Evolutionary conservation across 1,139 yeast species (phyloP), one percentile per base, ranked within the genome.

Genomic region (Hyphopichia khmerensis): DNA sequence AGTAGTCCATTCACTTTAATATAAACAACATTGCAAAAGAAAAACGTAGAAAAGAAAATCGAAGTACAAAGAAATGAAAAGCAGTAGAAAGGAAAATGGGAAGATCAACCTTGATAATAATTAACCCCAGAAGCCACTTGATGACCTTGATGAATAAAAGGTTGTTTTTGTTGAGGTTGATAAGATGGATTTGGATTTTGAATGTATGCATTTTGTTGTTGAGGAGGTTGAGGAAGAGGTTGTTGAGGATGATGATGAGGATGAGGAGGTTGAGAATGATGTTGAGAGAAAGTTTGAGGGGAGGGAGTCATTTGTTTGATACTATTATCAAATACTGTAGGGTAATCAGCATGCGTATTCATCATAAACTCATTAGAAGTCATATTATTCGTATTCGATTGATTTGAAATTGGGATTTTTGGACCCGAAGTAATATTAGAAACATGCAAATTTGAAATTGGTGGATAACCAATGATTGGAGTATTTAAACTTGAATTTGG

Each of bases 281-380:
- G 27, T n/a, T 13, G 17, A 6, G 11, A 7, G 14, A 33, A n/a
- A 7, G 14, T 11, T 14, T 17, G 35, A 17, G 35, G 35, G 3
- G 35, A 14, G 9, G 36, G 36, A 11, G 26, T 33, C 36, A 33
- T 33, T 3, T 14, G 15, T 21, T 19, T 33, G 4, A 21, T 8
- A n/a, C 26, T 27, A 33, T 33, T 33, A 18, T 19, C 26, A n/a
- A 19, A 19, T 6, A 17, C 16, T n/a, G 27, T 17, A n/a, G 39
- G 33, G 27, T 27, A 27, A 26, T 29, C 32, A 14, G 10, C 33
- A 11, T 27, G 23, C 11, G 33, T 17, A 27, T 36, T 36, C 3
- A 29, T 36, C 39, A 36, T 36, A 29, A 27, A 36, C 27, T 36
- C 39, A 18, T 36, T 36, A 27, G 33, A 29, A n/a, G 34, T 13